Percentiles rank a stretch among this genome's conserved stretches.
Conservation (phyloP, 1,139 yeast genomes). For the Yamadazyma membranifaciens region DNA sequence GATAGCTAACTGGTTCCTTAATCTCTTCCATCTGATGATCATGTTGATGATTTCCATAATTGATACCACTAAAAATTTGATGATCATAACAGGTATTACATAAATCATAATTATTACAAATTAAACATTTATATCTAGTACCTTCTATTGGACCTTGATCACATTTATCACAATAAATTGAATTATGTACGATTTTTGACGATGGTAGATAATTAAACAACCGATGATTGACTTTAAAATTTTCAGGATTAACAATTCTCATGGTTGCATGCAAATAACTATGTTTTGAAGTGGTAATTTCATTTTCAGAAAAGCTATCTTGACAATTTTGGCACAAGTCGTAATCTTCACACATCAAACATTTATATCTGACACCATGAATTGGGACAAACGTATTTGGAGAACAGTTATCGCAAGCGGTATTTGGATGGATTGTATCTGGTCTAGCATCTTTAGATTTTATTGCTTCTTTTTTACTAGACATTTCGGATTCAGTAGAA, state of each 20-base stretch:
- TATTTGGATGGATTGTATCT: constrained; percentile 19
- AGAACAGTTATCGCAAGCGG: constrained; percentile 44
- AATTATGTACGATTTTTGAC: constrained; percentile 17
- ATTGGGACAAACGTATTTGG: constrained; percentile 30
- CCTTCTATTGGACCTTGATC: constrained; percentile 41
- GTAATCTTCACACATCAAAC: constrained; percentile 53
- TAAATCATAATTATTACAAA: constrained; percentile 56
- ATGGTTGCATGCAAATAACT: constrained; percentile 31
- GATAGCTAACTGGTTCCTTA: neutral
- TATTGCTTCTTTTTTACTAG: neutral
- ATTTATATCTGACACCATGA: constrained; percentile 51
- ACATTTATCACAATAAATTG: constrained; percentile 44
- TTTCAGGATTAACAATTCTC: constrained; percentile 24
- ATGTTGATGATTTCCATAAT: constrained; percentile 19
- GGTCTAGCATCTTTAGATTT: neutral
- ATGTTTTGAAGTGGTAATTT: constrained; percentile 19
- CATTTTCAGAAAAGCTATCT: constrained; percentile 13
- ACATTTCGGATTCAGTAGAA: neutral
- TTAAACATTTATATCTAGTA: constrained; percentile 50
- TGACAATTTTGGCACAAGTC: constrained; percentile 59
- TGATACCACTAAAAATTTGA: constrained; percentile 8
- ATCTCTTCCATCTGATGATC: constrained; percentile 28
- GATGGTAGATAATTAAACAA: constrained; percentile 6
- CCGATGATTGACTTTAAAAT: constrained; percentile 8
- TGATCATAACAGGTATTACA: constrained; percentile 49